Percentiles rank a stretch among this genome's conserved stretches.
phyloP scores from a whole-genome alignment of 2,329 filamentous ascomycete genomes.

The Hypoxylon rubiginosum region DNA sequence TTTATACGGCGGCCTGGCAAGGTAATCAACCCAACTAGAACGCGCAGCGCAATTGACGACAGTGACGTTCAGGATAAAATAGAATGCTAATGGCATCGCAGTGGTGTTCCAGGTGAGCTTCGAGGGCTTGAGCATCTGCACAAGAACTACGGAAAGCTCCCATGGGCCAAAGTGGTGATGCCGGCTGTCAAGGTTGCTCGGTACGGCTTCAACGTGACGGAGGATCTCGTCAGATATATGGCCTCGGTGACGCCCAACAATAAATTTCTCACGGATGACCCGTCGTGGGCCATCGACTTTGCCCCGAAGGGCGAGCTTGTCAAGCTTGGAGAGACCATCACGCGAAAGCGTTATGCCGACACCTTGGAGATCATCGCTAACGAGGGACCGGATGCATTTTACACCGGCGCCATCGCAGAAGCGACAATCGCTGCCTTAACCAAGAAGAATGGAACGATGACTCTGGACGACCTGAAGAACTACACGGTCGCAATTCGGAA shows the following conservation, averaged over 20 bases:
- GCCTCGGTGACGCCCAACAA: slow-evolving; percentile 59
- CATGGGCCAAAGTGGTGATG: slow-evolving; percentile 75
- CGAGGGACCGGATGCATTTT: slow-evolving; percentile 55
- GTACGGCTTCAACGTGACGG: slow-evolving; percentile 77
- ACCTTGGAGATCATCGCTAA: slow-evolving; percentile 65
- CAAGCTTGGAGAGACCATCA: slow-evolving; percentile 56
- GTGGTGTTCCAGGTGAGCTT: slow-evolving; percentile 77
- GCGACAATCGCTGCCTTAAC: slow-evolving; percentile 71
- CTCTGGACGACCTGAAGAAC: slow-evolving; percentile 80
- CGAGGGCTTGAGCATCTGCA: slow-evolving; percentile 82
- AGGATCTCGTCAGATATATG: slow-evolving; percentile 78
- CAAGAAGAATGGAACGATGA: slow-evolving; percentile 81
- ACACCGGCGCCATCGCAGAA: slow-evolving; percentile 58
- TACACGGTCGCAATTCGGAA: slow-evolving; percentile 77
- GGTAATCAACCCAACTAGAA: slow-evolving; percentile 65
- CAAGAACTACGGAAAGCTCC: slow-evolving; percentile 71
- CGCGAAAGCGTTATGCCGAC: slow-evolving; percentile 67
- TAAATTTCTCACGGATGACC: slow-evolving; percentile 77
- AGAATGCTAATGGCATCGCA: slow-evolving; percentile 49
- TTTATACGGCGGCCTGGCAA: slow-evolving; percentile 77
- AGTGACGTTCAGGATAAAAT: neutral
- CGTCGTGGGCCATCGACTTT: slow-evolving; percentile 86
- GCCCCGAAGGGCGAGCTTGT: slow-evolving; percentile 62
- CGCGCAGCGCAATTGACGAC: neutral
- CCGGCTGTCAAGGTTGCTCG: slow-evolving; percentile 81